Percentiles rank a stretch among this genome's conserved stretches.
phyloP scores from a whole-genome alignment of 257 asterid genomes.

The Solanum appendiculatum region DNA sequence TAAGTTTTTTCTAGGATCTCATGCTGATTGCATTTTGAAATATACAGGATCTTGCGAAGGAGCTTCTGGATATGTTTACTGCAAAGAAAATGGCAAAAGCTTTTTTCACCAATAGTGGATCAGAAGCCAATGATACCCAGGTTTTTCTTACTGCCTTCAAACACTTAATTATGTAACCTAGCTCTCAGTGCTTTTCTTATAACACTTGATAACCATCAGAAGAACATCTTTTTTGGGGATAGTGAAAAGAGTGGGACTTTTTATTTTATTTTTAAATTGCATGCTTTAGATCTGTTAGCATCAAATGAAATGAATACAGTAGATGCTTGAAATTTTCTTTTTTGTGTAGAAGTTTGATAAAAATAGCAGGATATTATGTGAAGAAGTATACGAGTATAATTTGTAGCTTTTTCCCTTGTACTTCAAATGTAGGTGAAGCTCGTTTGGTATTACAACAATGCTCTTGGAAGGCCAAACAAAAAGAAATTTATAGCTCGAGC shows the following conservation, averaged over 20 bases:
- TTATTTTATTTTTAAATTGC: background rate
- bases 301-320: background rate
- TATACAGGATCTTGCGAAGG: conserved; percentile 78
- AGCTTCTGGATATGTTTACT: conserved; percentile 68
- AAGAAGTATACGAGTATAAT: background rate
- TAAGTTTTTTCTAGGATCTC: background rate
- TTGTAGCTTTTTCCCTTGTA: background rate
- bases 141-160: conserved; percentile 20
- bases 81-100: conserved; percentile 71
- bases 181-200: background rate
- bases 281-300: background rate
- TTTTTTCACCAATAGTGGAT: conserved; percentile 92
- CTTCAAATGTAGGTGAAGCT: conserved; percentile 63
- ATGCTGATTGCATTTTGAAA: conserved; percentile 1
- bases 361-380: background rate
- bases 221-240: background rate
- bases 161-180: background rate
- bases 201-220: background rate
- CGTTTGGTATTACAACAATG: conserved; percentile 93
- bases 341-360: background rate
- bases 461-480: conserved; percentile 94
- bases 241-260: background rate
- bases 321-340: background rate
- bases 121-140: conserved; percentile 98
- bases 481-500: conserved; percentile 88